A percentile compares a stretch with the other conserved stretches of the same genome.
These are phyloP conservation scores for Bipolaris victoriae DNA, from an alignment of 2,329 filamentous ascomycete genomes.

Conservation along the genomic window DNA sequence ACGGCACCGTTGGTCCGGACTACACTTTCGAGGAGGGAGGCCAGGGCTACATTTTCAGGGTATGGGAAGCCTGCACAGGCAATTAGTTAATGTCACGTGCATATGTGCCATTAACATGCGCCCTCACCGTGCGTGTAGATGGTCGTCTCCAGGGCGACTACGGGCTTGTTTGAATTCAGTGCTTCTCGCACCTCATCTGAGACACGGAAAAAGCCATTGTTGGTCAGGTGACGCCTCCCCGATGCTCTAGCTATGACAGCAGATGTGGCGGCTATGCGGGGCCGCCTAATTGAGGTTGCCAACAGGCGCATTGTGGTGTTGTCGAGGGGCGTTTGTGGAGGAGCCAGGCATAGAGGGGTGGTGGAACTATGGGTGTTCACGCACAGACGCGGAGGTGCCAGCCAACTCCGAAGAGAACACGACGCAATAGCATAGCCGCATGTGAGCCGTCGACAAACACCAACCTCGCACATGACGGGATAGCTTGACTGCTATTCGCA, in stretches of 20 bases:
- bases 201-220: constrained; percentile 67
- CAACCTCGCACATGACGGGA: constrained; percentile 42
- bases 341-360: constrained; percentile 14
- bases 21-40: constrained; percentile 78
- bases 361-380: constrained; percentile 23
- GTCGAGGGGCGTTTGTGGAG: constrained; percentile 7
- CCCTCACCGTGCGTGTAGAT: constrained; percentile 89
- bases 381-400: constrained; percentile 30
- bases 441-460: constrained; percentile 22
- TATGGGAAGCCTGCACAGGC: constrained; percentile 66
- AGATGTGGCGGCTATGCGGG: constrained; percentile 15
- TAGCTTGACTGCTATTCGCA: constrained; percentile 38
- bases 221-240: constrained; percentile 40
- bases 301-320: constrained; percentile 36
- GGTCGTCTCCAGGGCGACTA: constrained; percentile 92
- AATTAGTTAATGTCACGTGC: constrained; percentile 12
- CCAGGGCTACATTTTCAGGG: constrained; percentile 75
- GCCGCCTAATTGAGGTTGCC: constrained; percentile 24
- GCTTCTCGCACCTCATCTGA: constrained; percentile 85
- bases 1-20: constrained; percentile 78
- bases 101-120: neutral
- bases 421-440: constrained; percentile 41
- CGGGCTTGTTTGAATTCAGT: constrained; percentile 73
- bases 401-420: constrained; percentile 46
- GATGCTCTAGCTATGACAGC: neutral